Conservation (phyloP, 108 stramenopile species). For the Mediolabrus comicus region DNA sequence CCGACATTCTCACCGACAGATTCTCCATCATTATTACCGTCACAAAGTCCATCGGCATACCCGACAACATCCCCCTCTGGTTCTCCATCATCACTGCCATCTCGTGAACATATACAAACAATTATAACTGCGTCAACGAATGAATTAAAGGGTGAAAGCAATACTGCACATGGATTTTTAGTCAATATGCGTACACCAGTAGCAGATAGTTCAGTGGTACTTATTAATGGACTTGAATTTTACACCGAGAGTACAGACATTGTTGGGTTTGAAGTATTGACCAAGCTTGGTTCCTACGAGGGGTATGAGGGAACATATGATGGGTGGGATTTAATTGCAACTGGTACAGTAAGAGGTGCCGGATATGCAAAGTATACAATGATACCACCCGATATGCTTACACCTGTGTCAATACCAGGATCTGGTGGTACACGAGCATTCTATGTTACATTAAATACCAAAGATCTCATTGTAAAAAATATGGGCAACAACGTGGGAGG, state of each 20-base stretch:
- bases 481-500: not conserved
- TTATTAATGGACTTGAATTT: not conserved
- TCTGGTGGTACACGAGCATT: slow-evolving; percentile 15
- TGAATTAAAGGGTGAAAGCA: not conserved
- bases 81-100: not conserved
- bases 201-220: not conserved
- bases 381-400: not conserved
- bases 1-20: not conserved
- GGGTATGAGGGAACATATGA: not conserved
- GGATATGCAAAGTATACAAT: not conserved
- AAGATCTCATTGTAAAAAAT: not conserved
- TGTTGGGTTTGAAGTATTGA: not conserved
- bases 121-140: not conserved
- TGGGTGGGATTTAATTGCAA: not conserved
- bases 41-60: not conserved
- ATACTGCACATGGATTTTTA: not conserved
- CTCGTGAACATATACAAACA: not conserved
- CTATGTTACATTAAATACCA: slow-evolving; percentile 16
- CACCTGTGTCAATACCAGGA: not conserved
- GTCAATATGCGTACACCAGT: not conserved
- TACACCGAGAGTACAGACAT: not conserved
- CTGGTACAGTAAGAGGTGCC: not conserved
- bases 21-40: not conserved
- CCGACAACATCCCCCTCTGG: not conserved
- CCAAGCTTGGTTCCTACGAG: not conserved